Evolutionary conservation across 2,329 filamentous ascomycete species (phyloP), one percentile per base, ranked within the genome.

Genomic region (Cytospora leucostoma): DNA sequence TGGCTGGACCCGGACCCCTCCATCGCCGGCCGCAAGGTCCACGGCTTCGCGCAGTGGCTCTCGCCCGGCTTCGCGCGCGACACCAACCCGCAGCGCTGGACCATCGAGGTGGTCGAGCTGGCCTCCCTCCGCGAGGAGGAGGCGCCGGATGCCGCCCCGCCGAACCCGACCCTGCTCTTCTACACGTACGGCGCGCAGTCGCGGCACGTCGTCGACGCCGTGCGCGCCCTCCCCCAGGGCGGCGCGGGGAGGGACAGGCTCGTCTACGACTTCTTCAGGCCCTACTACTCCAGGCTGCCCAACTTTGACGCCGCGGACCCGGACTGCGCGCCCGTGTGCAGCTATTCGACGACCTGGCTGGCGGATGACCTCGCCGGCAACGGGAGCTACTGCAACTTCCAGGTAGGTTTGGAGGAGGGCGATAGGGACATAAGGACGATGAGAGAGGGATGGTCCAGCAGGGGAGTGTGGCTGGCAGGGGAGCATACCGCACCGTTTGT

Each of bases 401-500:
- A 93, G 70, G 81, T 89, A 17, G 92, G 91, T 0, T 72, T 94
- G 54, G 79, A 85, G 68, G 79, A 85, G 7, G 91, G 88, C 0
- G 91, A 93, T 68, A 78, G 81, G 63, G 90, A 96, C 72, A 86
- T 97, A 55, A 83, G 88, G 56, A 75, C 74, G 3, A 84, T 92
- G 76, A 78, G 87, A 2, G 76, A 82, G 49, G 88, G 88, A 0
- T 69, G 90, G 67, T 88, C 87, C 0, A 86, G 85, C 13, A 78
- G 86, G 27, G 87, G 90, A 0, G 72, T 97, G 10, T 97, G 93
- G 93, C 81, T 97, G 68, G 93, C 93, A 0, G 93, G 93, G 0
- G 93, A 97, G 76, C 93, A 97, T 76, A 96, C 92, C 27, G 89
- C 92, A 61, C 93, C 93, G 5, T 96, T 97, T 78, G 88, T 96